Percentiles rank a stretch among this genome's conserved stretches.
Evolutionary conservation across 345 rosid genomes (phyloP).

Genomic region (Syzygium oleosum): DNA sequence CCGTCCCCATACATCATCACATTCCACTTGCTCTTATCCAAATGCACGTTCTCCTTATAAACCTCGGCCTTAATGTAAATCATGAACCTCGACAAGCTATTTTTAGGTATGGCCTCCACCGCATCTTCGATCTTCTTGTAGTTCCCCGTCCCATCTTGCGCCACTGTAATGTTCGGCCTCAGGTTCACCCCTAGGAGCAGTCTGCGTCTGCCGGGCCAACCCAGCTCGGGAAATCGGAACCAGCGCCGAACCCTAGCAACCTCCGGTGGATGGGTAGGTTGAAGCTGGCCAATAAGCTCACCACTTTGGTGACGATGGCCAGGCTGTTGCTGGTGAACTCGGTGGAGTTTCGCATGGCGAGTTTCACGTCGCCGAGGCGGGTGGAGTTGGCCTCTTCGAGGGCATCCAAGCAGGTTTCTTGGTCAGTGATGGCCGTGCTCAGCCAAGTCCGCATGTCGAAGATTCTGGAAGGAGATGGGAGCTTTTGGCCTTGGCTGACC

Average conservation of each 20-base stretch:
- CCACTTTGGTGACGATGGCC: conserved; percentile 43
- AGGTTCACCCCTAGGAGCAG: conserved; percentile 26
- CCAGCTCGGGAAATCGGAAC: conserved; percentile 49
- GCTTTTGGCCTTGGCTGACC: neutral
- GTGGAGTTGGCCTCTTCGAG: conserved; percentile 4
- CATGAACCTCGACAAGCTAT: conserved; percentile 33
- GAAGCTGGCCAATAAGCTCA: conserved; percentile 26
- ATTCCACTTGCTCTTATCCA: conserved; percentile 58
- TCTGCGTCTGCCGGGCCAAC: conserved; percentile 30
- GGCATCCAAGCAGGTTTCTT: conserved; percentile 10
- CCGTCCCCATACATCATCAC: conserved; percentile 80
- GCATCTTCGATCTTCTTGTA: conserved; percentile 37
- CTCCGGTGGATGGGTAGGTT: conserved; percentile 47
- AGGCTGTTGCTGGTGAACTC: conserved; percentile 18
- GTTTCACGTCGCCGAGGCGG: neutral
- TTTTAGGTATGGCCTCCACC: conserved; percentile 30
- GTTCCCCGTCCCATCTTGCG: conserved; percentile 49
- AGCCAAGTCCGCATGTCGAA: conserved; percentile 10
- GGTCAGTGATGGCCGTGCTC: conserved; percentile 6
- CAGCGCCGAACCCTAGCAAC: conserved; percentile 13
- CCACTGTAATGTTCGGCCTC: conserved; percentile 40
- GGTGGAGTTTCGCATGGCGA: conserved; percentile 14
- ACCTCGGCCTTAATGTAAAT: conserved; percentile 52
- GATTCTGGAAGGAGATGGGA: neutral
- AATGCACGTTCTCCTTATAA: conserved; percentile 51